phyloP scores from a whole-genome alignment of 2,329 filamentous ascomycete species.

The Coleophoma crateriformis region DNA sequence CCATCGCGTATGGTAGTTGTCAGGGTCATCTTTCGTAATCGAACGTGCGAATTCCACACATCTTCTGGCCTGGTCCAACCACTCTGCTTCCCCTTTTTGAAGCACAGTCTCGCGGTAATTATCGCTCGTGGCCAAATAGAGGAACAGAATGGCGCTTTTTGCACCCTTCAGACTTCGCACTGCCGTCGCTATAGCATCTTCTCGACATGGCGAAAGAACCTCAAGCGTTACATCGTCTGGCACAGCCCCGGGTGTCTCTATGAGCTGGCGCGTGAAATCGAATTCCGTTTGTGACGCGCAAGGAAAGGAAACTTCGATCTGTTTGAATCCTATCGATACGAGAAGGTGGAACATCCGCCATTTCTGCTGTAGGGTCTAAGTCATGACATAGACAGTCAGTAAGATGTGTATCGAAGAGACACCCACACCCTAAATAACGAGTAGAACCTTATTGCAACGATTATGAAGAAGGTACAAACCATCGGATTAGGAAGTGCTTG shows the following conservation, averaged over 20 bases:
- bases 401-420: not conserved
- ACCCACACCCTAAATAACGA: not conserved
- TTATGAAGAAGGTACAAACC: slow-evolving; percentile 52
- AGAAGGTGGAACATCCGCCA: slow-evolving; percentile 91
- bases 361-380: slow-evolving; percentile 58
- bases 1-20: slow-evolving; percentile 53
- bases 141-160: slow-evolving; percentile 86
- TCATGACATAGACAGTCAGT: not conserved
- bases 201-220: slow-evolving; percentile 81
- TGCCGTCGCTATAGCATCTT: slow-evolving; percentile 80
- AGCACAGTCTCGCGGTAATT: slow-evolving; percentile 89
- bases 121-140: slow-evolving; percentile 88
- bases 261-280: slow-evolving; percentile 78
- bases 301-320: slow-evolving; percentile 93
- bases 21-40: slow-evolving; percentile 72
- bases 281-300: slow-evolving; percentile 89
- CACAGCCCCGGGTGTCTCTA: slow-evolving; percentile 73
- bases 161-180: slow-evolving; percentile 79
- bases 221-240: slow-evolving; percentile 86
- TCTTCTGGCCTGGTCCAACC: slow-evolving; percentile 69
- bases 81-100: slow-evolving; percentile 73
- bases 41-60: slow-evolving; percentile 79
- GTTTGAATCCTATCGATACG: slow-evolving; percentile 82
- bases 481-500: slow-evolving; percentile 86
- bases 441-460: not conserved